Percentiles rank a stretch among this genome's conserved stretches.
These are phyloP conservation scores for Phellopilus nigrolimitatus DNA, from an alignment of 1,284 basidiomycete species.

Conservation along the genomic window DNA sequence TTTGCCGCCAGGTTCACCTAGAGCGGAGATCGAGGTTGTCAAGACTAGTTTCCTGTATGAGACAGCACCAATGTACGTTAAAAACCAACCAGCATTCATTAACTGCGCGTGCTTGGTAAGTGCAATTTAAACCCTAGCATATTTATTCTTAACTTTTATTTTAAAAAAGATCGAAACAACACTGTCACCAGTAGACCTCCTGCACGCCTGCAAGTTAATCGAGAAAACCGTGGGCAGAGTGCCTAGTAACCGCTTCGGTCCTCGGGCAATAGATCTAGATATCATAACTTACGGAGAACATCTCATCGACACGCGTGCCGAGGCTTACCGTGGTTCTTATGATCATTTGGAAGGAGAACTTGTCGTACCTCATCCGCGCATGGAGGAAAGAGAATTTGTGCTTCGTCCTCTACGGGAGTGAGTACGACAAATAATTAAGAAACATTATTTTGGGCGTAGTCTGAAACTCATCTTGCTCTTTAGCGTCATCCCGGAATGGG, in stretches of 20 bases:
- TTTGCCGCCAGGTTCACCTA: slow-evolving; percentile 27
- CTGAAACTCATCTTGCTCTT: slow-evolving; percentile 1
- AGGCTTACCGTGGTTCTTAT: slow-evolving; percentile 34
- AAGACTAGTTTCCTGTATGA: slow-evolving; percentile 93
- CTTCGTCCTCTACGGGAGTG: slow-evolving; percentile 85
- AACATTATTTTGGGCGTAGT: background rate
- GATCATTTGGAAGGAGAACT: slow-evolving; percentile 62
- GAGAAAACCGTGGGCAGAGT: slow-evolving; percentile 80
- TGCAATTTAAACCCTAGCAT: slow-evolving; percentile 17
- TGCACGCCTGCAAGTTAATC: slow-evolving; percentile 69
- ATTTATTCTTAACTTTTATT: background rate
- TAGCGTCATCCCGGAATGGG: slow-evolving; percentile 68
- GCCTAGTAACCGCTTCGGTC: slow-evolving; percentile 81
- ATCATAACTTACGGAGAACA: slow-evolving; percentile 76
- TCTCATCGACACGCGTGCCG: slow-evolving; percentile 54
- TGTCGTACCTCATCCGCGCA: slow-evolving; percentile 78
- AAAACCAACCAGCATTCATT: slow-evolving; percentile 84
- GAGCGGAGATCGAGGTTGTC: slow-evolving; percentile 42
- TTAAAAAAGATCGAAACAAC: slow-evolving; percentile 69
- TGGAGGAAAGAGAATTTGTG: slow-evolving; percentile 89
- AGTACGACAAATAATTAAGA: slow-evolving; percentile 28
- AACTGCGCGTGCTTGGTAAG: slow-evolving; percentile 88
- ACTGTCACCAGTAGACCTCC: slow-evolving; percentile 57
- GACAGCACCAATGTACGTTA: slow-evolving; percentile 93
- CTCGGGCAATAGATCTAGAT: slow-evolving; percentile 89